Evolutionary conservation across 805 yeast species (phyloP).

Genomic region (Candida golubevii): DNA sequence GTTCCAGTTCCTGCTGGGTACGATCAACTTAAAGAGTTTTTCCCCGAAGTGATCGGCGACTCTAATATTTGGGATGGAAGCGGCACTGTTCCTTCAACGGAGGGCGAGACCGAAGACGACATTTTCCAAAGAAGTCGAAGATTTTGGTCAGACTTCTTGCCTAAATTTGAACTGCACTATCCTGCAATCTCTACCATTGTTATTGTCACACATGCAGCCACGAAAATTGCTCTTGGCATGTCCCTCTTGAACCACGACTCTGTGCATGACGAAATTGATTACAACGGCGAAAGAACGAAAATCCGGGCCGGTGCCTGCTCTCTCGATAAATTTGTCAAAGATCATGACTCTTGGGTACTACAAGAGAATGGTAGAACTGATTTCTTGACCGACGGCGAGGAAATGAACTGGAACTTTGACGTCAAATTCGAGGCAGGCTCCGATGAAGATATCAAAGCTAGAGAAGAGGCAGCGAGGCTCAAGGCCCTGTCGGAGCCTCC

Average conservation of each 20-base stretch:
- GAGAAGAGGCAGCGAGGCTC: slow-evolving; percentile 28
- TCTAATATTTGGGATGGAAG: slow-evolving; percentile 38
- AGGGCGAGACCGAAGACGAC: slow-evolving; percentile 75
- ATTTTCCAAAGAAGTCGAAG: slow-evolving; percentile 55
- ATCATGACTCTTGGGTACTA: slow-evolving; percentile 49
- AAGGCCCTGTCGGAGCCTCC: slow-evolving; percentile 8
- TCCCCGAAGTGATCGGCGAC: slow-evolving; percentile 35
- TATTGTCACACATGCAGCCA: slow-evolving; percentile 90
- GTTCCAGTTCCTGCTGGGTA: slow-evolving; percentile 67
- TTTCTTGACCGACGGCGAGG: slow-evolving; percentile 74
- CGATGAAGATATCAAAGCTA: slow-evolving; percentile 70
- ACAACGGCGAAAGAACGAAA: slow-evolving; percentile 25
- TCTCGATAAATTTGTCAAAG: slow-evolving; percentile 52
- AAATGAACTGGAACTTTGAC: slow-evolving; percentile 89
- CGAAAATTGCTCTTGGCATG: slow-evolving; percentile 85
- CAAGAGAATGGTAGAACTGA: slow-evolving; percentile 69
- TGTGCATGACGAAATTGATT: slow-evolving; percentile 49
- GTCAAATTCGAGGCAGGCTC: slow-evolving; percentile 82
- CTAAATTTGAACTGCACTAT: slow-evolving; percentile 48
- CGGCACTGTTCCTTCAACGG: slow-evolving; percentile 53
- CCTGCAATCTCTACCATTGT: slow-evolving; percentile 63
- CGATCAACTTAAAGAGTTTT: slow-evolving; percentile 47
- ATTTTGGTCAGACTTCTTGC: slow-evolving; percentile 56
- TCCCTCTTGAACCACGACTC: slow-evolving; percentile 52
- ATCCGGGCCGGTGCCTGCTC: slow-evolving; percentile 82